Evolutionary conservation across 345 rosid genomes (phyloP).

Genomic region (Cardamine occulta): DNA sequence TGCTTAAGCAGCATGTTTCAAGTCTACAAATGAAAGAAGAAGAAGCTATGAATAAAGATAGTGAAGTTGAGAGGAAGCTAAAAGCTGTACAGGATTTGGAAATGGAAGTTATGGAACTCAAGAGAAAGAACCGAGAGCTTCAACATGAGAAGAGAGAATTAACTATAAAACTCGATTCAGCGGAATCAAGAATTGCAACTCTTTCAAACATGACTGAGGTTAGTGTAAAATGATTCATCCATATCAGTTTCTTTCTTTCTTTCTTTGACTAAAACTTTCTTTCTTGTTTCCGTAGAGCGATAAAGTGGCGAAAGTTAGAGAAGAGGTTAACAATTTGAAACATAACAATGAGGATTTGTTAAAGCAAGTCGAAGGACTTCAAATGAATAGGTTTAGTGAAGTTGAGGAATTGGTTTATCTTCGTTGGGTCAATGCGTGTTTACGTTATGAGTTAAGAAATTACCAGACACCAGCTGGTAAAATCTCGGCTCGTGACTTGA

Average conservation of each 20-base stretch:
- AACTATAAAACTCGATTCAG: constrained; percentile 76
- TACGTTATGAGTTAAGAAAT: constrained; percentile 90
- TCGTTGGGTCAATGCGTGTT: constrained; percentile 99
- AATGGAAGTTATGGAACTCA: constrained; percentile 86
- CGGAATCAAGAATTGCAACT: constrained; percentile 68
- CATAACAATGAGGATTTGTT: constrained; percentile 82
- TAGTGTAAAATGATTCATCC: constrained; percentile 25
- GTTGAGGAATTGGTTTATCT: constrained; percentile 98
- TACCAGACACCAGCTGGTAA: constrained; percentile 87
- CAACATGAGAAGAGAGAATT: constrained; percentile 94
- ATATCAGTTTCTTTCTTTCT: constrained; percentile 8
- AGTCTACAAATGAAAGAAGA: constrained; percentile 82
- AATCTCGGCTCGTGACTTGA: constrained; percentile 89
- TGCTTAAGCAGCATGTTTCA: constrained; percentile 92
- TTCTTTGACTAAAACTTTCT: not conserved
- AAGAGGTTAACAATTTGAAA: constrained; percentile 74
- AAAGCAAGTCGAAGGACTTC: constrained; percentile 99
- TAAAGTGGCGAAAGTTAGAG: constrained; percentile 74
- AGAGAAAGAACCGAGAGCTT: constrained; percentile 90
- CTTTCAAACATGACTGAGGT: constrained; percentile 96
- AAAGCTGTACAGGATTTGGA: constrained; percentile 76
- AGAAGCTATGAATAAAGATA: constrained; percentile 75
- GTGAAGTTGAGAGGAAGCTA: constrained; percentile 70
- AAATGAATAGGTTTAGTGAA: constrained; percentile 95
- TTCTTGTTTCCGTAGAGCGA: constrained; percentile 54